Evolutionary conservation across 140 eudicot species (phyloP), one percentile per base, ranked within the genome.

Genomic region (Anethum foeniculum): DNA sequence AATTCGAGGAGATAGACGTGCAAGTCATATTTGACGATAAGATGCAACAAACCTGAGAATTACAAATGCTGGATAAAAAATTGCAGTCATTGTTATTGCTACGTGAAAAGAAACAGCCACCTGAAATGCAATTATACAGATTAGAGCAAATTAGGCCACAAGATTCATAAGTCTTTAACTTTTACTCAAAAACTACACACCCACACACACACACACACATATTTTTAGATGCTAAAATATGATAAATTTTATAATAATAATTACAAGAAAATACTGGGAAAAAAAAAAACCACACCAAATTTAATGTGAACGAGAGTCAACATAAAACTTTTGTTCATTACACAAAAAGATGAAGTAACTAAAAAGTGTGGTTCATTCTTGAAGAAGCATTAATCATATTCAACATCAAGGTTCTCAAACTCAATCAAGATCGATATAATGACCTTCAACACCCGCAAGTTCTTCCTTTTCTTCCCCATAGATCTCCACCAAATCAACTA

Each of bases 41-140:
- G 16, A 47, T 48, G 67, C 15, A 38, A 62, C 89, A 78, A 80
- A 93, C 97, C 98, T 91, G 80, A 91, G 88, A 79, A 91, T 93
- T 85, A 93, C 88, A 78, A 85, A 43, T 80, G 91, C 94, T 75
- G 98, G 98, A 89, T 89, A 91, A 49, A 93, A 76, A 80, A 93
- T 86, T 52, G 86, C 81, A 10, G 82, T 65, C 54, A 90, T 82
- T 21, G 91, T 87, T 73, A 89, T 89, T 58, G 87, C n/a, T 41
- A 88, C 32, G 79, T 93, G 97, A 49, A 89, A 88, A 80, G 79
- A 43, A 75, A 91, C 81, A 38, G 86, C 91, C 54, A 79, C 95
- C 97, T 93, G 90, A 30, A 68, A 68, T 2, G 36, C 87, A 82
- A 76, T 60, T 82, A 60, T 10, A 81, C 30, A 77, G 41, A 72